phyloP scores from a whole-genome alignment of 2,329 filamentous ascomycete species.

The Basipetospora sp. region DNA sequence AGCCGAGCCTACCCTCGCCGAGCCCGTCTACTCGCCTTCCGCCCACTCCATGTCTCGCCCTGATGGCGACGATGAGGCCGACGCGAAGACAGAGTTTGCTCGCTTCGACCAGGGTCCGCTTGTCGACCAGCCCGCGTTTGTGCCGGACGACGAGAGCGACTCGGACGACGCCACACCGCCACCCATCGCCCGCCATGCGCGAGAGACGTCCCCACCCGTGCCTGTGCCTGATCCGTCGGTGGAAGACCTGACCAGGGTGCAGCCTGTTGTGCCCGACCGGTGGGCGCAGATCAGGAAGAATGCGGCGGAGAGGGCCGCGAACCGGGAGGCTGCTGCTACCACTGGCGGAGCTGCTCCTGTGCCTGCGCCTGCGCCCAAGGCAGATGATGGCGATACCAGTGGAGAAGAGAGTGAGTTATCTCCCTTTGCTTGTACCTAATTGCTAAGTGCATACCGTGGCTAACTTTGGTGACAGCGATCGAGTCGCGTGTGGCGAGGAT shows the following conservation, averaged over 20 bases:
- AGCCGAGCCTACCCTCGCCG: conserved; percentile 11
- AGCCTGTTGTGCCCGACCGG: conserved; percentile 48
- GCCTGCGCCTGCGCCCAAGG: conserved; percentile 1
- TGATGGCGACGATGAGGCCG: conserved; percentile 41
- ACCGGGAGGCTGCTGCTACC: conserved; percentile 46
- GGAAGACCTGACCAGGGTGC: conserved; percentile 14
- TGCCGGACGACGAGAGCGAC: conserved; percentile 44
- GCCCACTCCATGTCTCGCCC: conserved; percentile 40
- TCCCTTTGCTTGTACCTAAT: not conserved
- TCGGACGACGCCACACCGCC: conserved; percentile 31
- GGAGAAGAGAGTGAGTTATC: conserved; percentile 77
- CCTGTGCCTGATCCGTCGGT: conserved; percentile 15
- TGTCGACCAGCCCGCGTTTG: conserved; percentile 71
- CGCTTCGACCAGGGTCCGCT: conserved; percentile 82
- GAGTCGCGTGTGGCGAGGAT: conserved; percentile 93
- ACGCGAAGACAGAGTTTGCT: conserved; percentile 46
- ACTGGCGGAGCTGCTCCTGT: conserved; percentile 37
- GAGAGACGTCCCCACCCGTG: conserved; percentile 13
- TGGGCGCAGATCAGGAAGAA: conserved; percentile 97
- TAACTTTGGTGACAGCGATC: conserved; percentile 48
- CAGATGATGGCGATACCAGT: conserved; percentile 73
- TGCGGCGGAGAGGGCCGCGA: conserved; percentile 64
- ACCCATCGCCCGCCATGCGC: conserved; percentile 32
- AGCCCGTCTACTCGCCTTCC: conserved; percentile 29
- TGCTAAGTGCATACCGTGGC: not conserved